Percentiles rank a stretch among this genome's conserved stretches.
Conservation (phyloP, 1,284 basidiomycete genomes). For the Golubevia pallescens region DNA sequence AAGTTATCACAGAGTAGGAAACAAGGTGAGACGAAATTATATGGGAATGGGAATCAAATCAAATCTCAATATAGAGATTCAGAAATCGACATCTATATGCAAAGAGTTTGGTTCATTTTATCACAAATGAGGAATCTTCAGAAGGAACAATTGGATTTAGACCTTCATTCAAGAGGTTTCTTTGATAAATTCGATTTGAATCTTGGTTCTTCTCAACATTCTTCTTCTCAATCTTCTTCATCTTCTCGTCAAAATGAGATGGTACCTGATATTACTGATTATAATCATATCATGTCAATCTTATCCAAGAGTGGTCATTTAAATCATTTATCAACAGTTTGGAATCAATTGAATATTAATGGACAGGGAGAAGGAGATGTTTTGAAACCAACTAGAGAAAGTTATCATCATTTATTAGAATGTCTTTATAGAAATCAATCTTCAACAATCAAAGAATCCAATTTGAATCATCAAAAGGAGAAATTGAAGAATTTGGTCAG, state of each 20-base stretch:
- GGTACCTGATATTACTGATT: conserved; percentile 28
- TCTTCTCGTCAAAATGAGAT: background rate
- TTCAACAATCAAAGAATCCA: conserved; percentile 4
- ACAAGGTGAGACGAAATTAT: background rate
- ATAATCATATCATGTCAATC: conserved; percentile 39
- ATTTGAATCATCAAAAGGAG: too few species aligned
- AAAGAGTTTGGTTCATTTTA: conserved; percentile 34
- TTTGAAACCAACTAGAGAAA: background rate
- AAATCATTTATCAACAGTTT: conserved; percentile 40
- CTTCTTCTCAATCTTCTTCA: background rate
- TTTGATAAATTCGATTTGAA: conserved; percentile 1
- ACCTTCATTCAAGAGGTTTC: background rate
- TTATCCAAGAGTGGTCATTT: conserved; percentile 31
- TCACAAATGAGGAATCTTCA: conserved; percentile 30
- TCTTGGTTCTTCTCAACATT: background rate
- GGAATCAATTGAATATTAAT: conserved; percentile 26
- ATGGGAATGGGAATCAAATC: background rate
- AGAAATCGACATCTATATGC: conserved; percentile 28
- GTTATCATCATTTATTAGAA: conserved; percentile 5
- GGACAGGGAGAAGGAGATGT: conserved; percentile 10
- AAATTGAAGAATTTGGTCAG: too few species aligned
- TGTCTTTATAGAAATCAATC: background rate
- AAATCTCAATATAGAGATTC: background rate
- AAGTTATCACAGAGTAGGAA: conserved; percentile 16
- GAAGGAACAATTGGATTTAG: background rate